Percentiles rank a stretch among this genome's conserved stretches.
These are phyloP conservation scores for Fusarium verticillioides DNA, from an alignment of 2,329 filamentous ascomycete species.

Conservation along the genomic window DNA sequence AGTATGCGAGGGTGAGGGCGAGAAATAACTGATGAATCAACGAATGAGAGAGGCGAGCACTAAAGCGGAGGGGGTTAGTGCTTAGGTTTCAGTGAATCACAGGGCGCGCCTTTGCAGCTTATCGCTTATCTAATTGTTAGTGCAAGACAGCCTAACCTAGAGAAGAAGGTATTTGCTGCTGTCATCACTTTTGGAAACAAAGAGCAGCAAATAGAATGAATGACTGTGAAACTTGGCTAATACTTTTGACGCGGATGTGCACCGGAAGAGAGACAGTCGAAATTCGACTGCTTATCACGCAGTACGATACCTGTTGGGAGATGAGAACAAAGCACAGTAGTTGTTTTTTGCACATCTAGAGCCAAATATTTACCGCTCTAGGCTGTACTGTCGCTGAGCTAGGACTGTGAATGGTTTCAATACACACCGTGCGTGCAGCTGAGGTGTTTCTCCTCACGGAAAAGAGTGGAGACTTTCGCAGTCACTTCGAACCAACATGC, in stretches of 20 bases:
- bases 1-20: not conserved
- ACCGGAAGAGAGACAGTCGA: too few relatives aligned
- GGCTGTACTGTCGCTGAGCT: not conserved
- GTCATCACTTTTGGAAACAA: not conserved
- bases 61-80: not conserved
- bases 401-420: not conserved
- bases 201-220: not conserved
- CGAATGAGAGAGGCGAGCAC: not conserved
- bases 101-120: slow-evolving; percentile 7
- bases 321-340: too few relatives aligned
- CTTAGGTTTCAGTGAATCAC: not conserved
- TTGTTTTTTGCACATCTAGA: not conserved
- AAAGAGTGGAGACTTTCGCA: not conserved
- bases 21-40: not conserved
- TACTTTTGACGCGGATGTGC: too few relatives aligned
- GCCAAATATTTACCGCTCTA: not conserved
- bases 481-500: not conserved
- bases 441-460: not conserved
- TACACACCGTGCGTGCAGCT: too few relatives aligned
- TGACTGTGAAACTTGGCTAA: fast-evolving
- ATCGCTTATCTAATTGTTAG: not conserved
- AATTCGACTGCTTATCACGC: too few relatives aligned
- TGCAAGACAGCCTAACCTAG: not conserved
- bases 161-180: not conserved
- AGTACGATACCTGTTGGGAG: too few relatives aligned